phyloP scores from a whole-genome alignment of 2,329 filamentous ascomycete species.

The Bipolaris gigantea region DNA sequence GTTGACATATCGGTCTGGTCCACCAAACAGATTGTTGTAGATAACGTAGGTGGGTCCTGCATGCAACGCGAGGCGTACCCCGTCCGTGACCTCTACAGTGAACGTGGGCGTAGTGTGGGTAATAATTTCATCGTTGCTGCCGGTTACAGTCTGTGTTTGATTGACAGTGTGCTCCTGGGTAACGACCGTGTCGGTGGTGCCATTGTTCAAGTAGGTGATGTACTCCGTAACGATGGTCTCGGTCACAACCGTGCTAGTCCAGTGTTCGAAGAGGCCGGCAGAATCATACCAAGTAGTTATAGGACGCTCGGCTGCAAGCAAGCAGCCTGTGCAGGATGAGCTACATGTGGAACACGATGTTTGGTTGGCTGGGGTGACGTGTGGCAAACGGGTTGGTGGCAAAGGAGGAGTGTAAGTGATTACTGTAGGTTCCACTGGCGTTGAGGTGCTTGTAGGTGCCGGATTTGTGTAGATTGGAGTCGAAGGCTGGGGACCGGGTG shows the following conservation, averaged over 20 bases:
- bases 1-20: constrained; percentile 15
- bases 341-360: background rate
- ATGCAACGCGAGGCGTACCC: constrained; percentile 16
- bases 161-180: constrained; percentile 29
- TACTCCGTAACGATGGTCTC: constrained; percentile 30
- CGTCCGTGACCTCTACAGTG: constrained; percentile 21
- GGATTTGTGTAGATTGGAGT: constrained; percentile 1
- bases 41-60: constrained; percentile 38
- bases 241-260: constrained; percentile 30
- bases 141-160: constrained; percentile 30
- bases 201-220: constrained; percentile 31
- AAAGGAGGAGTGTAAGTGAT: background rate
- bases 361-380: background rate
- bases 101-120: constrained; percentile 30
- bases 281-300: constrained; percentile 24
- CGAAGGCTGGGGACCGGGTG: background rate
- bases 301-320: constrained; percentile 29
- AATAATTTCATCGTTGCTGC: constrained; percentile 15
- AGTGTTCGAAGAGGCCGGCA: constrained; percentile 9
- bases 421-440: background rate
- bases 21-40: constrained; percentile 34
- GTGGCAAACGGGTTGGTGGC: background rate
- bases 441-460: background rate
- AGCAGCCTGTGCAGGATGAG: constrained; percentile 37
- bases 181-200: constrained; percentile 30